Base-by-base conservation (phyloP, 768 basidiomycete species). In the Russula sp. region DNA sequence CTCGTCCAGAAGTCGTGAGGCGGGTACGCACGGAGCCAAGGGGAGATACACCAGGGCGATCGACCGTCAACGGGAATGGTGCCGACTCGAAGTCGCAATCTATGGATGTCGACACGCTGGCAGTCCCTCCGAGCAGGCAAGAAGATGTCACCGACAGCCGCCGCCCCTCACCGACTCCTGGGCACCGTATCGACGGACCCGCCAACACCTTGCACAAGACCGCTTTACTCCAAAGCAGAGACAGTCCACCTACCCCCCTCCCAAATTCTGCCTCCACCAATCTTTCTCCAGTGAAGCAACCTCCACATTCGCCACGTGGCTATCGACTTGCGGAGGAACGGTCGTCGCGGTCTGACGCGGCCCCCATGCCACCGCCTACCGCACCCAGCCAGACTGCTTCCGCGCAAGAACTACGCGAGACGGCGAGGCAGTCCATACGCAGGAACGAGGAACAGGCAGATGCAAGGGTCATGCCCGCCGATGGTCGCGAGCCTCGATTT, bases 331-430 rank as follows among this genome's bases (percentile, higher is more conserved):
- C 62, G 6, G 84, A 84, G 14, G 79, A 80, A 42, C 76, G 75
- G 52, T 66, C 68, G 40, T 61, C 70, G 27, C 77, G 77, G 34
- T 67, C 69, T 16, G 80, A 78, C 1, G 56, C 70, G 35, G 72
- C 70, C n/a, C 79, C 82, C 1, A 92, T 93, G 89, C 88, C 87
- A 13, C 91, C 91, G 4, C 91, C 91, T 18, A 79, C 77, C 31
- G 84, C 79, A 53, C 91, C 91, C 2, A 92, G 90, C 68, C 88
- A 91, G 69, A 91, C 89, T 0, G 74, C 77, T 6, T 88, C 87
- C 10, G 89, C 89, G 1, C 88, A 91, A 68, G 90, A 90, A 68
- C 78, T 91, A 16, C 81, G 91, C 55, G 88, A 89, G 71, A 90
- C 87, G 2, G 90, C 89, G 6, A 88, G 86, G 69, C 86, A 88